phyloP scores from a whole-genome alignment of 2,329 filamentous ascomycete genomes.

The Nigrospora osmanthi region DNA sequence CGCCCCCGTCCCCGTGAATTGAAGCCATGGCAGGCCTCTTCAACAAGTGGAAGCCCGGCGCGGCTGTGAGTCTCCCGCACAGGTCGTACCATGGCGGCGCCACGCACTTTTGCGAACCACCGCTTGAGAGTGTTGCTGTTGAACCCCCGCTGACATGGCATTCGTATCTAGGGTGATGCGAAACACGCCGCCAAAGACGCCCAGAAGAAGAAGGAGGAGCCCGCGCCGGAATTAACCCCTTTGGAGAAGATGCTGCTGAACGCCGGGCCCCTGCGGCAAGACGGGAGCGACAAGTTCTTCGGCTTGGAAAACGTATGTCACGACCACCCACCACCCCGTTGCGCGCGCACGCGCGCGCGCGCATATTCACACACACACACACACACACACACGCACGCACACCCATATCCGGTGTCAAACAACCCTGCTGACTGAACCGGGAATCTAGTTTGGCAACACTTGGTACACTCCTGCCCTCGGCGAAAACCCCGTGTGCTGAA shows the following conservation, averaged over 20 bases:
- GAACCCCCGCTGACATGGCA: not conserved
- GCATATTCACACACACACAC: not conserved
- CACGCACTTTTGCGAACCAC: not conserved
- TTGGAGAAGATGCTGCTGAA: constrained; percentile 71
- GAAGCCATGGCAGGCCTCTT: constrained; percentile 3
- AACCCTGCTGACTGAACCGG: not conserved
- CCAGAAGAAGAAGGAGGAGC: constrained; percentile 48
- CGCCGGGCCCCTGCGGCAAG: constrained; percentile 70
- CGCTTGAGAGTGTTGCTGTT: too few relatives aligned
- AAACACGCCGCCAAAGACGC: constrained; percentile 36
- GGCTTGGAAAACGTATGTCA: constrained; percentile 87
- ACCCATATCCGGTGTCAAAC: not conserved
- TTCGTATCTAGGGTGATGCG: constrained; percentile 30
- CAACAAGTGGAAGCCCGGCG: constrained; percentile 4
- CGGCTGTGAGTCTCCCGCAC: constrained; percentile 1
- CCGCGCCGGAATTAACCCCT: constrained; percentile 51
- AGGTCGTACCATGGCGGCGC: too few relatives aligned
- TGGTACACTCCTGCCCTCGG: constrained; percentile 52
- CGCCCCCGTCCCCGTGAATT: too few relatives aligned
- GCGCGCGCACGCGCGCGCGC: not conserved
- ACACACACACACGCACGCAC: not conserved
- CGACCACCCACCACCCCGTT: constrained; percentile 4
- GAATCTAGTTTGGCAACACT: constrained; percentile 82
- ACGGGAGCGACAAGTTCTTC: constrained; percentile 97
- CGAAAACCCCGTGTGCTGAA: not conserved